Base-by-base conservation (phyloP, 2,329 filamentous ascomycete species). In the Penicillium sp. region DNA sequence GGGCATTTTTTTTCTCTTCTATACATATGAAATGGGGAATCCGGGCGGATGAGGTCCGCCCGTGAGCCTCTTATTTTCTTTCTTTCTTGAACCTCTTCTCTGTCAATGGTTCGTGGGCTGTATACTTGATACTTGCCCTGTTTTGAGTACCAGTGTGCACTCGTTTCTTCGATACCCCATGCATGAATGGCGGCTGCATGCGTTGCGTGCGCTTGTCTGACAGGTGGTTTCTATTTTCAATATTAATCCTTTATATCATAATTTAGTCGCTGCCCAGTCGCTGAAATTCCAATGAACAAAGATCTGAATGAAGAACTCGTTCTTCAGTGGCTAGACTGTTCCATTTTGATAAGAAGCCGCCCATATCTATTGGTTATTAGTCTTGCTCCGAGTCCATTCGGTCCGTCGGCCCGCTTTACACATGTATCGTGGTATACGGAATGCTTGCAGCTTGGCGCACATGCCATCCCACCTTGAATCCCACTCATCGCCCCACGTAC, bases 401-500 rank as follows among this genome's bases (percentile, higher is more conserved):
- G 22, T 31, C 43, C n/a, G 7, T 46, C 43, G 16, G 16, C 43
- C 16, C 24, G 3, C 24, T 46, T 31, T 3, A 9, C 43, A 46
- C n/a, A 10, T 31, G 11, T 44, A 16, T 18, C 18, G 35, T 5
- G 33, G 16, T 39, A 55, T 40, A 39, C 14, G 51, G 31, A 18
- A 52, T 51, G 22, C 41, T 47, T n/a, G n/a, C n/a, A n/a, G n/a
- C n/a, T n/a, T 19, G 51, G 39, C 39, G n/a, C 24, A 22, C 40
- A 46, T 52, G 46, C 49, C 43, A 14, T 41, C 24, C 40, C 31
- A 33, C 40, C 27, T 16, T 13, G 6, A 33, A 24, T 27, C 33
- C 6, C 43, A 11, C 53, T 57, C 63, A 80, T 47, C 76, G 73
- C n/a, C 79, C 79, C 27, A 79, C 65, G 62, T 75, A 77, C 71